Conservation (phyloP, 805 yeast species). For the Scheffersomyces stipitis region DNA sequence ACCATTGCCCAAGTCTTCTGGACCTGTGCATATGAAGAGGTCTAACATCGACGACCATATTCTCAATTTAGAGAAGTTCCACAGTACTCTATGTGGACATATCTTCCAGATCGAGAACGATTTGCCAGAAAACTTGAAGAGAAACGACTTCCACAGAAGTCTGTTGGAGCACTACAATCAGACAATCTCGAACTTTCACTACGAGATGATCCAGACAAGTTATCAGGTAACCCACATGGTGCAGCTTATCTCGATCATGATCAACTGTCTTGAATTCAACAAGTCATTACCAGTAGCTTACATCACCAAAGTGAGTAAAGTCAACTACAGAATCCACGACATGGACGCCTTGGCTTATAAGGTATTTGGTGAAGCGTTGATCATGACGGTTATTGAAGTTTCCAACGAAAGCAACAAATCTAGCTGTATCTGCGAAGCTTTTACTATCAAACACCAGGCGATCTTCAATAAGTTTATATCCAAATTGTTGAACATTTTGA, state of each 20-base stretch:
- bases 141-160: constrained; percentile 2
- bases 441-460: constrained; percentile 7
- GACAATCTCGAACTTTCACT: constrained; percentile 1
- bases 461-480: constrained; percentile 7
- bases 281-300: constrained; percentile 10
- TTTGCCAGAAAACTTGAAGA: not conserved
- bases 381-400: constrained; percentile 6
- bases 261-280: constrained; percentile 13
- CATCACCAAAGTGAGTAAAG: constrained; percentile 11
- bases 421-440: not conserved
- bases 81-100: constrained; percentile 9
- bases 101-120: constrained; percentile 8
- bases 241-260: constrained; percentile 13
- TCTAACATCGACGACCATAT: constrained; percentile 1
- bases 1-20: not conserved
- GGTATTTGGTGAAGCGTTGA: constrained; percentile 18
- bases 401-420: constrained; percentile 1
- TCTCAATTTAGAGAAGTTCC: constrained; percentile 8
- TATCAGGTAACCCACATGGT: constrained; percentile 17
- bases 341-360: constrained; percentile 11
- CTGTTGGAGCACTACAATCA: constrained; percentile 4
- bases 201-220: constrained; percentile 8
- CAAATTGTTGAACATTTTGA: constrained; percentile 5
- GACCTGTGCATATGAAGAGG: not conserved
- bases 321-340: constrained; percentile 17